Percentiles rank a stretch among this genome's conserved stretches.
Evolutionary conservation across 1,284 basidiomycete genomes (phyloP).

Genomic region (Irpex sp.): DNA sequence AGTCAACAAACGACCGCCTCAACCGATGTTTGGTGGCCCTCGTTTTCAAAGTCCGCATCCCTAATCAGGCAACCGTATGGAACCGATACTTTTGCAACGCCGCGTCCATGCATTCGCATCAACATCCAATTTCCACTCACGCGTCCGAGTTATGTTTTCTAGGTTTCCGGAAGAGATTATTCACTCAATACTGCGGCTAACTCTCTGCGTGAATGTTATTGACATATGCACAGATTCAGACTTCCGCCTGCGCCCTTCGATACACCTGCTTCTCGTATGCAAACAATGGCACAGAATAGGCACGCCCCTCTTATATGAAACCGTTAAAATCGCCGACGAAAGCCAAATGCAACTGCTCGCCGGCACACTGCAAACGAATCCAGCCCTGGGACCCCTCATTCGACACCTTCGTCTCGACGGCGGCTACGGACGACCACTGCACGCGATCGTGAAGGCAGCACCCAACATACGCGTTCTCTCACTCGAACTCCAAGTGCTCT

Average conservation of each 20-base stretch:
- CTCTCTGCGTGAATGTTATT: too few species aligned
- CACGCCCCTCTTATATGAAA: conserved; percentile 4
- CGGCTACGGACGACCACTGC: conserved; percentile 3
- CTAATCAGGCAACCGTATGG: too few species aligned
- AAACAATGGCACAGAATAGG: conserved; percentile 6
- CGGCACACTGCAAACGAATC: neutral
- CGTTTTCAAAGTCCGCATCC: too few species aligned
- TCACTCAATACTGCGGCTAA: too few species aligned
- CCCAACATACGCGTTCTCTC: conserved; percentile 2
- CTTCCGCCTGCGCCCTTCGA: neutral
- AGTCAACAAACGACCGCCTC: too few species aligned
- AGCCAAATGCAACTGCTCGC: neutral
- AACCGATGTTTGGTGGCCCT: too few species aligned
- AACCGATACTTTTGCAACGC: too few species aligned
- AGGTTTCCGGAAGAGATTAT: too few species aligned
- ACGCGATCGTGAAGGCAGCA: neutral
- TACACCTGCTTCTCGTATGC: conserved; percentile 5
- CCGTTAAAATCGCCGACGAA: neutral
- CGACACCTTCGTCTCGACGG: neutral
- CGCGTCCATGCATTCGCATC: too few species aligned
- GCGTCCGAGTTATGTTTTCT: too few species aligned
- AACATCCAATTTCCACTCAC: too few species aligned
- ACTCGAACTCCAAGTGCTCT: neutral
- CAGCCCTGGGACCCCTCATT: conserved; percentile 1
- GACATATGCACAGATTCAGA: too few species aligned